These are phyloP conservation scores for Aspergillus calidoustus DNA, from an alignment of 2,329 filamentous ascomycete species.

Conservation along the genomic window DNA sequence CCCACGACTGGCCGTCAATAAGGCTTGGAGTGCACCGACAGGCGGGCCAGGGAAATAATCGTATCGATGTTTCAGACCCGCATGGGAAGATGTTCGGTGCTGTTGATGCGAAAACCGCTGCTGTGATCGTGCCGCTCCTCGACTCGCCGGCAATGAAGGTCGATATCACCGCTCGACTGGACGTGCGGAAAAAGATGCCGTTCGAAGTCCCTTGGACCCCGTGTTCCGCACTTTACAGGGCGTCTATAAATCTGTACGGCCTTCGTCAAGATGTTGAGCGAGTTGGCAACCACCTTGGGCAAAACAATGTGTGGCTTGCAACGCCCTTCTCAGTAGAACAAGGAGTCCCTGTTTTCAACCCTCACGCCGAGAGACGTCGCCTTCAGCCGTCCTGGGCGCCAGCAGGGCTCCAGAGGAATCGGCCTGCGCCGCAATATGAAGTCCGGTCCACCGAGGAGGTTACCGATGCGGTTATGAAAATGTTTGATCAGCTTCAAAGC, in stretches of 20 bases:
- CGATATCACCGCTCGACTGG: constrained; percentile 73
- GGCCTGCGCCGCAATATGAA: constrained; percentile 40
- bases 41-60: constrained; percentile 56
- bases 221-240: constrained; percentile 64
- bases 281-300: constrained; percentile 71
- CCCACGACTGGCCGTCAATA: constrained; percentile 70
- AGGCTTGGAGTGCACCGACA: constrained; percentile 71
- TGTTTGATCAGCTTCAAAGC: constrained; percentile 83
- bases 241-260: constrained; percentile 81
- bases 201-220: constrained; percentile 68
- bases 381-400: constrained; percentile 40
- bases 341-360: constrained; percentile 75
- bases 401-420: constrained; percentile 30
- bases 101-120: constrained; percentile 70
- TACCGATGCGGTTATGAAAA: constrained; percentile 77
- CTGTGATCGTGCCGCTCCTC: constrained; percentile 72
- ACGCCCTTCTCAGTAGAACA: constrained; percentile 68
- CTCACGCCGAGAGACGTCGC: constrained; percentile 63
- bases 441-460: constrained; percentile 82
- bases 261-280: constrained; percentile 66
- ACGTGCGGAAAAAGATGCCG: constrained; percentile 64
- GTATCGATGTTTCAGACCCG: constrained; percentile 75
- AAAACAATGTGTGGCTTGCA: constrained; percentile 69
- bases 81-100: constrained; percentile 73
- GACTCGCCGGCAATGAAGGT: constrained; percentile 68